Conservation (phyloP, 331 rosid genomes). For the Erythrophleum ivorense region DNA sequence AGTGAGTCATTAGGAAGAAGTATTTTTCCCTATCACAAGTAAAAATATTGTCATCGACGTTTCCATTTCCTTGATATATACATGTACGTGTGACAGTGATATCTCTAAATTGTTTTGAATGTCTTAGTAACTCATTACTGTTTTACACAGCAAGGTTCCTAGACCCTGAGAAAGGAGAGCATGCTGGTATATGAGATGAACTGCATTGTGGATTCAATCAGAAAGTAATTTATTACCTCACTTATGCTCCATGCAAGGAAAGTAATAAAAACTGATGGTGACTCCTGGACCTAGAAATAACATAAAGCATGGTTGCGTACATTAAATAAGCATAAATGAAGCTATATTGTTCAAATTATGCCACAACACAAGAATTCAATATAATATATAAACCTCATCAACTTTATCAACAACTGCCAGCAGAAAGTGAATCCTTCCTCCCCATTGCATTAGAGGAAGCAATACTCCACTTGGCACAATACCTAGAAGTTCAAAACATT, state of each 20-base stretch:
- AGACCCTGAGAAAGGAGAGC: neutral
- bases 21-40: neutral
- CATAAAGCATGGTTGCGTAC: neutral
- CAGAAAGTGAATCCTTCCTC: slow-evolving; percentile 80
- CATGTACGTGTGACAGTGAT: slow-evolving; percentile 15
- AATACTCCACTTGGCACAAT: slow-evolving; percentile 85
- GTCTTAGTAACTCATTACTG: neutral
- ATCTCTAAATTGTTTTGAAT: neutral
- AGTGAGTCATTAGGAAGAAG: neutral
- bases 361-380: neutral
- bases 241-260: slow-evolving; percentile 84
- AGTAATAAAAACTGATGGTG: slow-evolving; percentile 72
- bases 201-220: neutral
- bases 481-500: slow-evolving; percentile 53
- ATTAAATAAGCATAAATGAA: neutral
- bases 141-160: neutral
- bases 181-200: slow-evolving; percentile 7
- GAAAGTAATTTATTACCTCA: slow-evolving; percentile 58
- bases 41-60: slow-evolving; percentile 1
- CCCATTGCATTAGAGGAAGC: slow-evolving; percentile 96
- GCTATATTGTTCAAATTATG: neutral
- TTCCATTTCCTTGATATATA: slow-evolving; percentile 20
- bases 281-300: slow-evolving; percentile 69
- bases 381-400: slow-evolving; percentile 60
- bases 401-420: slow-evolving; percentile 60